Percentiles rank a stretch among this genome's conserved stretches.
These are phyloP conservation scores for Vaccinium myrtillus DNA, from an alignment of 148 eudicot genomes.

Conservation along the genomic window DNA sequence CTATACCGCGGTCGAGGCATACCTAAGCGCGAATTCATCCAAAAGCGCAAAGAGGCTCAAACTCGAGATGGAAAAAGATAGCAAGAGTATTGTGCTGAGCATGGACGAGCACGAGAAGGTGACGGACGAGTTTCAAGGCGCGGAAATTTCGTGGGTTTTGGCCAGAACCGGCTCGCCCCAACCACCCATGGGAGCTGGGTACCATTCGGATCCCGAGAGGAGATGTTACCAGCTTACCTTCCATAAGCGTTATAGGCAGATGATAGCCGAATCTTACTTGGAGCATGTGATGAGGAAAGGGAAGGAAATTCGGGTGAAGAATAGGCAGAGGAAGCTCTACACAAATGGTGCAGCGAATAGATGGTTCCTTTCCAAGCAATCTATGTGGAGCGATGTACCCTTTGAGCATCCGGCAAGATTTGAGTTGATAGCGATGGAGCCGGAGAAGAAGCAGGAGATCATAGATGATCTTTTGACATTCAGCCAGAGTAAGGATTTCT, in stretches of 20 bases:
- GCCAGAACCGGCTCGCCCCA: background rate
- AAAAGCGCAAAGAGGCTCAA: conserved; percentile 38
- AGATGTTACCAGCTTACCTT: conserved; percentile 35
- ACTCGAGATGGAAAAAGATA: conserved; percentile 36
- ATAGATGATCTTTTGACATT: conserved; percentile 49
- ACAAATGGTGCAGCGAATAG: conserved; percentile 30
- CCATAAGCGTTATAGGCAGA: conserved; percentile 35
- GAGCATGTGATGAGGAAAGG: conserved; percentile 45
- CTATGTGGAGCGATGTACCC: conserved; percentile 45
- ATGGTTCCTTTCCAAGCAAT: background rate
- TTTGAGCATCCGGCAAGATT: conserved; percentile 61
- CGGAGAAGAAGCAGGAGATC: conserved; percentile 48
- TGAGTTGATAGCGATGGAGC: conserved; percentile 46
- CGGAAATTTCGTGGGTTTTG: conserved; percentile 35
- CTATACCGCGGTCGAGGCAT: conserved; percentile 37
- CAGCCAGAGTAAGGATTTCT: conserved; percentile 46
- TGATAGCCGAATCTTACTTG: conserved; percentile 36
- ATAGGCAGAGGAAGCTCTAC: conserved; percentile 45
- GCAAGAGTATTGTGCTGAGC: conserved; percentile 28
- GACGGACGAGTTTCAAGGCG: conserved; percentile 45
- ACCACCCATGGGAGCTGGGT: background rate
- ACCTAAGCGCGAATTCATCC: conserved; percentile 35
- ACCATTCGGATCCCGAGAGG: conserved; percentile 27
- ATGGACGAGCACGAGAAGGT: conserved; percentile 51
- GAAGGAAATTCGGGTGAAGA: conserved; percentile 27